Evolutionary conservation across 2,329 filamentous ascomycete species (phyloP).

Genomic region (Thelonectria rubi): DNA sequence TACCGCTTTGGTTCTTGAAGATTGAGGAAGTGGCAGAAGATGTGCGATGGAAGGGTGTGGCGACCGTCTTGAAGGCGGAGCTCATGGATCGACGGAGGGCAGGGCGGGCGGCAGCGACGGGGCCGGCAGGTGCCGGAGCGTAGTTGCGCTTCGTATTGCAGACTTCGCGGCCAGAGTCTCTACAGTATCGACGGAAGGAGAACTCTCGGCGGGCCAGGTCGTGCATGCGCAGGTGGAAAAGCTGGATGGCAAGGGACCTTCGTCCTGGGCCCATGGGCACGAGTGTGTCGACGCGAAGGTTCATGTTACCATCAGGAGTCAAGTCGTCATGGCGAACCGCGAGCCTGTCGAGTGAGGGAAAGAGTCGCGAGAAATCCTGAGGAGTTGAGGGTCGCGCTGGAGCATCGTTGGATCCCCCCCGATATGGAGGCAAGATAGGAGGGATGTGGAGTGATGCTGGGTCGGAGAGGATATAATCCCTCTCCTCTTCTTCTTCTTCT

Average conservation of each 20-base stretch:
- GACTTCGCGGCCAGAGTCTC: conserved; percentile 91
- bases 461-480: conserved; percentile 41
- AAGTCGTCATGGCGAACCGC: conserved; percentile 90
- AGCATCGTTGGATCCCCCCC: conserved; percentile 65
- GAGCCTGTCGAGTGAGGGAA: conserved; percentile 84
- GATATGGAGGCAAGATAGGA: conserved; percentile 63
- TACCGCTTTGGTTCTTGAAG: conserved; percentile 31
- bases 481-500: conserved; percentile 39
- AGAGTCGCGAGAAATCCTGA: conserved; percentile 82
- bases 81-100: conserved; percentile 56
- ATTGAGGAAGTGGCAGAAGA: conserved; percentile 36
- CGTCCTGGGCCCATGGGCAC: conserved; percentile 66
- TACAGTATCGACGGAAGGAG: conserved; percentile 88
- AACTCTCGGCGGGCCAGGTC: conserved; percentile 88
- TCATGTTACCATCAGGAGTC: conserved; percentile 94
- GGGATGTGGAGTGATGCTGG: conserved; percentile 53
- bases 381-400: conserved; percentile 81
- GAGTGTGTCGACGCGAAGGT: conserved; percentile 86
- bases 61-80: conserved; percentile 59
- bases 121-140: conserved; percentile 35
- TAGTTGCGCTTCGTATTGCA: conserved; percentile 83
- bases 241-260: conserved; percentile 73
- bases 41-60: conserved; percentile 46
- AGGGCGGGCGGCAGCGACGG: conserved; percentile 51
- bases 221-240: conserved; percentile 96